phyloP scores from a whole-genome alignment of 106 monocot species.

The Apostasia ramifera region DNA sequence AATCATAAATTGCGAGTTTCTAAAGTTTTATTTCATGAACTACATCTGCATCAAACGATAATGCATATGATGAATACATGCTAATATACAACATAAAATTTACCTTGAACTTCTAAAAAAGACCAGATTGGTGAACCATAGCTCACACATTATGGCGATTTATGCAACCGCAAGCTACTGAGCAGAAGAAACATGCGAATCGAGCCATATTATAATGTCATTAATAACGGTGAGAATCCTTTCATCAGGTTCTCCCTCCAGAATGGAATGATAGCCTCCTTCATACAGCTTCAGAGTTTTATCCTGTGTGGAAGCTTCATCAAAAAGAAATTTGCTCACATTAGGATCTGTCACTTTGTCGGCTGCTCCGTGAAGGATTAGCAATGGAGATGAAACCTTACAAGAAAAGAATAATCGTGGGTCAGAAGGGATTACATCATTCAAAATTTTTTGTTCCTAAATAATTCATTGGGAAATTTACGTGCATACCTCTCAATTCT shows the following conservation, averaged over 20 bases:
- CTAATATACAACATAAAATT: no score
- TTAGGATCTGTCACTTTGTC: constrained; percentile 88
- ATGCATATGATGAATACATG: no score
- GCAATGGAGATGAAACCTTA: constrained; percentile 70
- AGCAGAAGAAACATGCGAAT: constrained; percentile 37
- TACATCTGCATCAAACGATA: no score
- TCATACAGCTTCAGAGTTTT: constrained; percentile 85
- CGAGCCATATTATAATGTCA: constrained; percentile 77
- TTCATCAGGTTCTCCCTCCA: constrained; percentile 93
- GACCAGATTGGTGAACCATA: no score
- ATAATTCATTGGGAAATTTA: not conserved
- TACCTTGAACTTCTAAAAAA: no score
- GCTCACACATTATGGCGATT: no score
- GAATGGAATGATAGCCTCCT: constrained; percentile 70
- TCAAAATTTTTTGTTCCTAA: not conserved
- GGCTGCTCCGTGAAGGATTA: constrained; percentile 95
- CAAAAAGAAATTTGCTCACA: constrained; percentile 77
- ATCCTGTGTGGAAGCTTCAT: constrained; percentile 56
- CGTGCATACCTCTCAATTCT: no score
- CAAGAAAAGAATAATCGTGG: not conserved
- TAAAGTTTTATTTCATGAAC: no score
- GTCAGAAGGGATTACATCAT: not conserved
- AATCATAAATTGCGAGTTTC: no score
- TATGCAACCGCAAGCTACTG: not conserved
- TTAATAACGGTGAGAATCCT: constrained; percentile 58